Conservation (phyloP, 306 rosid species). For the Vicia villosa region DNA sequence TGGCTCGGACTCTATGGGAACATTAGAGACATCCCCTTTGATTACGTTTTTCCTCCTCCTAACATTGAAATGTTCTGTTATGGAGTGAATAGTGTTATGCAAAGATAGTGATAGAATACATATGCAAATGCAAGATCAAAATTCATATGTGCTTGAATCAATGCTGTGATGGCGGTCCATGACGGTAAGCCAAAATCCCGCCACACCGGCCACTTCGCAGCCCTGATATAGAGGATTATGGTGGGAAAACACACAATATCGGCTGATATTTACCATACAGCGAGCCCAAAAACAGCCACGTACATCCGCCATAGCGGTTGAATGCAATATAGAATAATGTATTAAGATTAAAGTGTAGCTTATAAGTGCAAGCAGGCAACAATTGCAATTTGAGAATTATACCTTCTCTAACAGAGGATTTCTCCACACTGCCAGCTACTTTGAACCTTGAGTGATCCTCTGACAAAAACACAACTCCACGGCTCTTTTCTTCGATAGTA, state of each 20-base stretch:
- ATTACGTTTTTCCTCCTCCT: constrained; percentile 52
- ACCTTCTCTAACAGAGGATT: constrained; percentile 58
- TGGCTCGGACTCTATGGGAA: constrained; percentile 42
- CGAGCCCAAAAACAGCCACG: no score
- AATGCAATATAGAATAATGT: constrained; percentile 3
- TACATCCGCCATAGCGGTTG: no score
- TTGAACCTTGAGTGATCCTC: constrained; percentile 43
- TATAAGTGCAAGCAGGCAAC: constrained; percentile 8
- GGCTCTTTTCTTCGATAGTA: constrained; percentile 52
- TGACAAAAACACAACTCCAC: constrained; percentile 50
- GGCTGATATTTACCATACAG: no score
- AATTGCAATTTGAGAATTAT: constrained; percentile 32
- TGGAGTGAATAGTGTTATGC: constrained; percentile 18
- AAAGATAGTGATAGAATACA: neutral
- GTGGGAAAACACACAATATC: no score
- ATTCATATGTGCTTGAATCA: neutral
- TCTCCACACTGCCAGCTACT: constrained; percentile 31
- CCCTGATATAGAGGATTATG: no score
- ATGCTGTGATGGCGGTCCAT: no score
- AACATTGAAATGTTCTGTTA: constrained; percentile 56
- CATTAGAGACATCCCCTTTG: constrained; percentile 29
- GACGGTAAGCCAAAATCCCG: no score
- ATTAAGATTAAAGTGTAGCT: constrained; percentile 9
- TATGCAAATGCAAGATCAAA: neutral
- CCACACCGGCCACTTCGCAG: no score